Conservation (phyloP, 75 land plant species). For the Picea glauca region DNA sequence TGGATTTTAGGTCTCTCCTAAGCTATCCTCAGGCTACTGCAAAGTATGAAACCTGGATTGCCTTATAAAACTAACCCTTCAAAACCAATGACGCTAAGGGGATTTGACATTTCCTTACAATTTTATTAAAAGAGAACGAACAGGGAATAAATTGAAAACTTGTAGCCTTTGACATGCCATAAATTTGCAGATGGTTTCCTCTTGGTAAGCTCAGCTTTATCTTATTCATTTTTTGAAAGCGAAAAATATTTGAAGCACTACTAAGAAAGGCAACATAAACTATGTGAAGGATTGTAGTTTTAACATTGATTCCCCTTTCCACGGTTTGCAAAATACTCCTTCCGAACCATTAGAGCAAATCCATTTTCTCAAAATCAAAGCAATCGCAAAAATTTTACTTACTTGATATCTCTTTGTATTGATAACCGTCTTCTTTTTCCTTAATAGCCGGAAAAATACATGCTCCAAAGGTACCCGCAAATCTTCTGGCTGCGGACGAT, state of each 20-base stretch:
- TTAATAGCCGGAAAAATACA: neutral
- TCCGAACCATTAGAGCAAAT: neutral
- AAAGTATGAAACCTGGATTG: no score
- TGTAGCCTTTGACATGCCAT: neutral
- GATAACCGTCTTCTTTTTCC: neutral
- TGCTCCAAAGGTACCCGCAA: neutral
- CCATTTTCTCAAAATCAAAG: neutral
- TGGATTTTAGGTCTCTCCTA: no score
- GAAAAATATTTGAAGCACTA: no score
- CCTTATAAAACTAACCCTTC: no score
- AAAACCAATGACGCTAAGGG: no score
- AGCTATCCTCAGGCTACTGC: no score
- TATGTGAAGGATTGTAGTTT: neutral
- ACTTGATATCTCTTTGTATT: constrained; percentile 12
- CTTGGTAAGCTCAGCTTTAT: neutral
- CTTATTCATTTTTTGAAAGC: neutral
- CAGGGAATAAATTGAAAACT: neutral
- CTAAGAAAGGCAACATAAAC: neutral
- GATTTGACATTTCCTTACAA: no score
- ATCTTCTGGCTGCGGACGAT: constrained; percentile 4
- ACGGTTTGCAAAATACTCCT: neutral
- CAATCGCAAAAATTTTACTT: neutral
- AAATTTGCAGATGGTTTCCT: neutral
- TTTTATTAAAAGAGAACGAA: neutral
- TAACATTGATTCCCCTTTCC: neutral